phyloP scores from a whole-genome alignment of 108 stramenopile species.

The Asterionellopsis glacialis region DNA sequence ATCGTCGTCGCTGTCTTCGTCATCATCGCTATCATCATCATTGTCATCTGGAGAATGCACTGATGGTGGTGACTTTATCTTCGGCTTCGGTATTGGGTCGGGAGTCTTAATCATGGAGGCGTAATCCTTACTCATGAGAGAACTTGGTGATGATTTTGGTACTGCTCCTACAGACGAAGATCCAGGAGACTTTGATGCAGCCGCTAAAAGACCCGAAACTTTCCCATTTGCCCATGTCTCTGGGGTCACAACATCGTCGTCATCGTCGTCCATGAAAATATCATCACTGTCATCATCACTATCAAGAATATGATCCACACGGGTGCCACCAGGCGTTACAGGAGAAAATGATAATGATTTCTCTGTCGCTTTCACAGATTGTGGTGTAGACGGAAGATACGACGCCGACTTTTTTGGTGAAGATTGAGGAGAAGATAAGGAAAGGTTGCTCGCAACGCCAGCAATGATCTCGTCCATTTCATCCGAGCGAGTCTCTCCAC shows the following conservation, averaged over 20 bases:
- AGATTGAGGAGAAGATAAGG: too few relatives aligned
- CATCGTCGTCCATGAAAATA: conserved; percentile 10
- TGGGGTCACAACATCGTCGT: conserved; percentile 16
- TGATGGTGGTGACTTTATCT: background rate
- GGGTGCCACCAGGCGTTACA: too few relatives aligned
- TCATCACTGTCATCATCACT: conserved; percentile 6
- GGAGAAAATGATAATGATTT: too few relatives aligned
- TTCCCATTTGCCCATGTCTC: background rate
- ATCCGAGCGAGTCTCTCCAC: background rate
- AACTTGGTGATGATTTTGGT: background rate
- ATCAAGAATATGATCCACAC: conserved; percentile 2
- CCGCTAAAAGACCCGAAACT: background rate
- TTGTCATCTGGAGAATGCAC: background rate
- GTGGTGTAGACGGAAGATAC: background rate
- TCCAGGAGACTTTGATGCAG: too few relatives aligned
- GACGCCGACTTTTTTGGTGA: background rate
- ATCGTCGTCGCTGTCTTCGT: conserved; percentile 19
- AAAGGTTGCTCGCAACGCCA: background rate
- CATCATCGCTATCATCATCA: background rate
- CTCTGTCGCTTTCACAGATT: background rate
- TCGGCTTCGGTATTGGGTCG: background rate
- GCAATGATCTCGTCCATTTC: conserved; percentile 3
- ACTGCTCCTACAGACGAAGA: background rate
- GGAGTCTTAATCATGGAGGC: conserved; percentile 2
- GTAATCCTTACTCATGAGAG: background rate